Base-by-base conservation (phyloP, 1,139 yeast genomes). In the Yamadazyma atmosphaerica region DNA sequence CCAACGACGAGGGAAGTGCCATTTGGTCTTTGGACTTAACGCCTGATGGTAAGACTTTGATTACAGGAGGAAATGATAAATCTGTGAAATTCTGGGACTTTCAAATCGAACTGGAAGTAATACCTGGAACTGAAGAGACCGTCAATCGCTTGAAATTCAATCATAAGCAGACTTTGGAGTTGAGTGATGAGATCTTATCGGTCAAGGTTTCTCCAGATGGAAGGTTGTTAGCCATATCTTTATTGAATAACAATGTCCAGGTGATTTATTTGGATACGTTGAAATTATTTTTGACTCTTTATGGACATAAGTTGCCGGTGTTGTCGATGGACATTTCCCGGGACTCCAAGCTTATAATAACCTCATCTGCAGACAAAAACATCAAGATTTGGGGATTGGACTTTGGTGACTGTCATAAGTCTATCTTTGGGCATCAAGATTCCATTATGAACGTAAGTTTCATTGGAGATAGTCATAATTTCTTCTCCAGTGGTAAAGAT, bases 381-480 rank as follows among this genome's bases (percentile, higher is more conserved):
- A 87, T 92, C 56, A 89, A 94, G 61, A 85, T 92, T 42, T 92
- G 99, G 99, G 99, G 99, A 35, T 69, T 94, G 44, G 98, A 92
- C 61, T 92, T 92, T 60, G 99, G 99, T 62, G 99, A 92, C 63
- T 92, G 98, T 69, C 98, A 92, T 63, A 85, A 84, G 60, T 90
- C 98, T 3, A 80, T 92, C 24, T 92, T 94, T 61, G 99, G 95
- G 1, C 99, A 92, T 57, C 96, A 89, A 56, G 99, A 92, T 60
- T 83, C 96, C 4, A 86, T 92, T 43, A 87, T 92, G 95, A 76
- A 77, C 49, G 96, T 90, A 25, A 77, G 69, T 44, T 92, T 92
- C 55, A 77, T 89, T 44, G 94, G 95, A 1, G 83, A 81, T 13
- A 74, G 86, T 10, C 96, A 90, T 59, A 81, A 90, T 60, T 89